phyloP scores from a whole-genome alignment of 176 grass and related monocot species.

The Eragrostis curvula region DNA sequence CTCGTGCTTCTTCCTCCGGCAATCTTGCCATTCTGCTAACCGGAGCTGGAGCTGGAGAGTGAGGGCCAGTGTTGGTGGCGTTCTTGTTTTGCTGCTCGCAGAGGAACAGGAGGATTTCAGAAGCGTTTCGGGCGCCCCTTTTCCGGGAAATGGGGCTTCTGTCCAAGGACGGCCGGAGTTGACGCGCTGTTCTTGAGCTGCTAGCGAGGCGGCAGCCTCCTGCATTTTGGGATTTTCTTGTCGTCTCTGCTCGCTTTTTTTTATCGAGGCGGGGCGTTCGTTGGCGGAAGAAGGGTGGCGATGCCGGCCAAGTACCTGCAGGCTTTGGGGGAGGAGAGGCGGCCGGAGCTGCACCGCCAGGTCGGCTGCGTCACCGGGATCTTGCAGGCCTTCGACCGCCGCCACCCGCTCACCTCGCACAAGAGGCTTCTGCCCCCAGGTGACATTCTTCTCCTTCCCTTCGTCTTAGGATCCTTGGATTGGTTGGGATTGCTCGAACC shows the following conservation, averaged over 20 bases:
- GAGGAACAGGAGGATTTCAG: conserved; percentile 22
- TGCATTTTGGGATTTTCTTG: conserved; percentile 41
- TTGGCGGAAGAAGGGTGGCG: neutral
- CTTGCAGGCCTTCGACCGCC: conserved; percentile 86
- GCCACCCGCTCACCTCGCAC: conserved; percentile 58
- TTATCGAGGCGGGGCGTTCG: conserved; percentile 8
- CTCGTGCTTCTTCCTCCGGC: neutral
- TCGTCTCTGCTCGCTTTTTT: neutral
- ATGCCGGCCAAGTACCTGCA: conserved; percentile 91
- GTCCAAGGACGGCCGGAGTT: neutral
- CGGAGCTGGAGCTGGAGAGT: conserved; percentile 9
- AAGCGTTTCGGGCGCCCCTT: neutral
- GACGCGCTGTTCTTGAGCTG: conserved; percentile 20
- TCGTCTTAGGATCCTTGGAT: neutral
- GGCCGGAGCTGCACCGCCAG: conserved; percentile 73
- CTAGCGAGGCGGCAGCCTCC: conserved; percentile 2
- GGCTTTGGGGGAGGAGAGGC: conserved; percentile 65
- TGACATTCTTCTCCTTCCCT: neutral
- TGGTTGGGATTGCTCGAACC: too few relatives aligned
- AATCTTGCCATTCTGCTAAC: conserved; percentile 14
- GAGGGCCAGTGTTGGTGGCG: conserved; percentile 18
- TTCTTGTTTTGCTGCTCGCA: conserved; percentile 38
- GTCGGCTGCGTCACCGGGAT: conserved; percentile 89
- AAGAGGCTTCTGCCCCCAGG: conserved; percentile 52
- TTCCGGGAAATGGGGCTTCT: conserved; percentile 1